These are phyloP conservation scores for Groenewaldozyma tartarivorans DNA, from an alignment of 805 yeast species.

Conservation along the genomic window DNA sequence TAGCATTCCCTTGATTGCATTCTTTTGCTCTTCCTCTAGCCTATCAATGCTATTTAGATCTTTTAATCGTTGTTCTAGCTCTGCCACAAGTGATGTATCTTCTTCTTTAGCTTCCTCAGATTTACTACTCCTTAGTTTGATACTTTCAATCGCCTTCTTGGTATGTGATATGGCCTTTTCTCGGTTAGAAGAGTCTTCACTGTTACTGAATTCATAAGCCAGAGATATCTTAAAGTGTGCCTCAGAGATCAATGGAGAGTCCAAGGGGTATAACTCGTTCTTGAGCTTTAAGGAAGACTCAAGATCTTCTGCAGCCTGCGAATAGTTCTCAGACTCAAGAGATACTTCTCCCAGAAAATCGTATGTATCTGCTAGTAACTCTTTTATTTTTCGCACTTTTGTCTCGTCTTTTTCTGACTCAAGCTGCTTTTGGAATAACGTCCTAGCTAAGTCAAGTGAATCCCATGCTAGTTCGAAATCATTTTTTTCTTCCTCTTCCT, in stretches of 20 bases:
- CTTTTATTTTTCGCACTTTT: slow-evolving; percentile 24
- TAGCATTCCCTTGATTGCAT: slow-evolving; percentile 15
- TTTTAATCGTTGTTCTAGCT: slow-evolving; percentile 24
- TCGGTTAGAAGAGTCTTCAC: slow-evolving; percentile 41
- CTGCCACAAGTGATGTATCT: slow-evolving; percentile 25
- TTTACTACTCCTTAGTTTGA: slow-evolving; percentile 32
- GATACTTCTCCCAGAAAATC: slow-evolving; percentile 84
- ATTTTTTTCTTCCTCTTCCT: slow-evolving; percentile 39
- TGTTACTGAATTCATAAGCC: slow-evolving; percentile 64
- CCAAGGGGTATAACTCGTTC: slow-evolving; percentile 39
- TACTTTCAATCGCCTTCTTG: slow-evolving; percentile 42
- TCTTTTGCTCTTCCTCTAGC: slow-evolving; percentile 9
- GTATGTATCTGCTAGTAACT: slow-evolving; percentile 61
- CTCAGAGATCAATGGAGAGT: slow-evolving; percentile 57
- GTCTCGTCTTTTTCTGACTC: slow-evolving; percentile 12
- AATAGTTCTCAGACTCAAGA: slow-evolving; percentile 78
- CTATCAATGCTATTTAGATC: slow-evolving; percentile 13
- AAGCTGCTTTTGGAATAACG: slow-evolving; percentile 44
- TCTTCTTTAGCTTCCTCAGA: slow-evolving; percentile 22
- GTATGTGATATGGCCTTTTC: slow-evolving; percentile 46
- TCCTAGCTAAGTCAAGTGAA: slow-evolving; percentile 66
- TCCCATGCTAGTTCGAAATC: slow-evolving; percentile 90
- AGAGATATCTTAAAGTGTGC: slow-evolving; percentile 72
- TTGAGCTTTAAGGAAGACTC: slow-evolving; percentile 47
- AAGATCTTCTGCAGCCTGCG: slow-evolving; percentile 67